Conservation (phyloP, 2,329 filamentous ascomycete genomes). For the Harringtonia lauricola region DNA sequence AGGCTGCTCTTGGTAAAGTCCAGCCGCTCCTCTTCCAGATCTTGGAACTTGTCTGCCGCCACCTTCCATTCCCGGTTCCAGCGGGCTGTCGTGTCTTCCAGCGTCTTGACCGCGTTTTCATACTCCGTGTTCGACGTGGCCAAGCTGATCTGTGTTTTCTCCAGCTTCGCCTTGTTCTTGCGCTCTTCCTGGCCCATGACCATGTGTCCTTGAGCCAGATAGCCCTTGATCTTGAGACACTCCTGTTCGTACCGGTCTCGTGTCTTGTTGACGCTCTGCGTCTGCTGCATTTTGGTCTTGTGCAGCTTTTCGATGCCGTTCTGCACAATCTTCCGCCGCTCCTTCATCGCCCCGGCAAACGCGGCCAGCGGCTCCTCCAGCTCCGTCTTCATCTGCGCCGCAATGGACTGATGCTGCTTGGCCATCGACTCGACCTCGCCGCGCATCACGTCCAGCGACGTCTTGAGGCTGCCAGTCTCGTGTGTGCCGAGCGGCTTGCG, state of each 20-base stretch:
- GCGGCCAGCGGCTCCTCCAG: slow-evolving; percentile 86
- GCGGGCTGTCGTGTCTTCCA: slow-evolving; percentile 87
- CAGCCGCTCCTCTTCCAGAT: slow-evolving; percentile 90
- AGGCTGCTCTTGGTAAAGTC: slow-evolving; percentile 97
- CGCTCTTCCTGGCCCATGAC: slow-evolving; percentile 99
- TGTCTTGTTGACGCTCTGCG: slow-evolving; percentile 84
- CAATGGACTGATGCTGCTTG: slow-evolving; percentile 84
- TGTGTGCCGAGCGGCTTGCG: slow-evolving; percentile 83
- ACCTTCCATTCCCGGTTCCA: slow-evolving; percentile 99
- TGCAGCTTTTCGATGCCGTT: slow-evolving; percentile 86
- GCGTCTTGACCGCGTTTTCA: slow-evolving; percentile 79
- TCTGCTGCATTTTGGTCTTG: slow-evolving; percentile 89
- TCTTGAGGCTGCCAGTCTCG: slow-evolving; percentile 72
- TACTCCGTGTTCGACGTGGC: slow-evolving; percentile 88
- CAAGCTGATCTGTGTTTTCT: slow-evolving; percentile 96
- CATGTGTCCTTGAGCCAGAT: slow-evolving; percentile 97
- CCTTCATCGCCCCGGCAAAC: slow-evolving; percentile 92
- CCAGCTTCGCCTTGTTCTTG: slow-evolving; percentile 96
- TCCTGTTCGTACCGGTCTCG: slow-evolving; percentile 95
- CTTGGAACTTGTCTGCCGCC: slow-evolving; percentile 97
- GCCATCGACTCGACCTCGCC: slow-evolving; percentile 88
- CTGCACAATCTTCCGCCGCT: slow-evolving; percentile 92
- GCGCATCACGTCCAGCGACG: slow-evolving; percentile 77
- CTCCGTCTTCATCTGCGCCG: slow-evolving; percentile 90
- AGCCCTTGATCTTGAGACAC: slow-evolving; percentile 95